Conservation (phyloP, 805 yeast genomes). For the Alloascoidea africana region DNA sequence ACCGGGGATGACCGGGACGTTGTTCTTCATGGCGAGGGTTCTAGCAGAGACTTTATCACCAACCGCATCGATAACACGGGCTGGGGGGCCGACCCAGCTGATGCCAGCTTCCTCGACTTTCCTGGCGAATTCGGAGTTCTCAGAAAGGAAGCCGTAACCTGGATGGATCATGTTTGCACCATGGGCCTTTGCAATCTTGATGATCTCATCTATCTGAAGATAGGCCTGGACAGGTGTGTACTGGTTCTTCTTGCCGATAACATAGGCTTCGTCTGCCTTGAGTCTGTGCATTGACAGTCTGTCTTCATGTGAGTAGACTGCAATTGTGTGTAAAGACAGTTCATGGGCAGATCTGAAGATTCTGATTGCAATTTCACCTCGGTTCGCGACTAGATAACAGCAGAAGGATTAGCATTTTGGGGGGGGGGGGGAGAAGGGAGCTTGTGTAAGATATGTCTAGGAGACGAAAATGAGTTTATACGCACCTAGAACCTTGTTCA, state of each 20-base stretch:
- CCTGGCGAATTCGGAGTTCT: conserved; percentile 66
- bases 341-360: conserved; percentile 82
- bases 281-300: conserved; percentile 66
- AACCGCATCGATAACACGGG: conserved; percentile 59
- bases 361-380: conserved; percentile 23
- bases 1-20: conserved; percentile 76
- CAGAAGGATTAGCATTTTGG: too few species aligned
- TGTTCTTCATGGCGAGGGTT: conserved; percentile 48
- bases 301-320: conserved; percentile 75
- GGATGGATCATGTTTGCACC: conserved; percentile 57
- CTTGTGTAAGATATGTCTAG: too few species aligned
- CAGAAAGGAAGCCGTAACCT: conserved; percentile 60
- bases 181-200: conserved; percentile 49
- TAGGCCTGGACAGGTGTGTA: conserved; percentile 76
- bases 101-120: conserved; percentile 66
- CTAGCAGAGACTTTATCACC: conserved; percentile 82
- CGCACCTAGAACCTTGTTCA: conserved; percentile 13
- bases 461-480: too few species aligned
- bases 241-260: conserved; percentile 61
- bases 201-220: conserved; percentile 69
- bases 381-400: conserved; percentile 22
- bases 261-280: conserved; percentile 46
- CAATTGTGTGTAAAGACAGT: conserved; percentile 72
- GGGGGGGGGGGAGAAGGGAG: too few species aligned
- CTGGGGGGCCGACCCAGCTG: conserved; percentile 73